phyloP scores from a whole-genome alignment of 768 basidiomycete species.

The Pisolithus albus region DNA sequence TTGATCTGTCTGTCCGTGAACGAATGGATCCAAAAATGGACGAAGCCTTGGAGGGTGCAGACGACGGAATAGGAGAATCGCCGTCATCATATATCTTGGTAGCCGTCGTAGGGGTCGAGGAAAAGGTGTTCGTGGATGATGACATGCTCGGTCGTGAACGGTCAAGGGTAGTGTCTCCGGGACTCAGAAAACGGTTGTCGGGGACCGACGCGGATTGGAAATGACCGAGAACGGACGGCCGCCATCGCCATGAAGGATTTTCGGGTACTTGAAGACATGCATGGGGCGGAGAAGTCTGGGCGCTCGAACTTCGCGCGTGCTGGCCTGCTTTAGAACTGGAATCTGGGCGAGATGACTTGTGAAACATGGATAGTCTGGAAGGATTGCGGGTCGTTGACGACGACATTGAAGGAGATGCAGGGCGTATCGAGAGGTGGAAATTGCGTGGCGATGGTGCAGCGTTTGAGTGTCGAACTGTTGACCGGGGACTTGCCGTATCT shows the following conservation, averaged over 20 bases:
- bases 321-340: slow-evolving; percentile 25
- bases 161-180: slow-evolving; percentile 35
- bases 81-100: slow-evolving; percentile 34
- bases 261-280: slow-evolving; percentile 2
- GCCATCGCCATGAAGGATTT: slow-evolving; percentile 41
- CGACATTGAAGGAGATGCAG: slow-evolving; percentile 34
- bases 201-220: slow-evolving; percentile 47
- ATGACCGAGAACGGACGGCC: slow-evolving; percentile 61
- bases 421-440: slow-evolving; percentile 36
- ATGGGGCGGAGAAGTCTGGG: slow-evolving; percentile 35
- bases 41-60: slow-evolving; percentile 26
- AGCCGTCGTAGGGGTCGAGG: slow-evolving; percentile 32
- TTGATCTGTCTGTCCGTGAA: slow-evolving; percentile 21
- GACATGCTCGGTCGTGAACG: slow-evolving; percentile 55
- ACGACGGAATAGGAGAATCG: slow-evolving; percentile 34
- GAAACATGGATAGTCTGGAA: slow-evolving; percentile 41
- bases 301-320: slow-evolving; percentile 46
- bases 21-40: slow-evolving; percentile 30
- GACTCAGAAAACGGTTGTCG: slow-evolving; percentile 32
- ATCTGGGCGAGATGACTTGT: slow-evolving; percentile 24
- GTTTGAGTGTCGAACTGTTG: slow-evolving; percentile 30
- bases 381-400: slow-evolving; percentile 29
- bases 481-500: slow-evolving; percentile 22
- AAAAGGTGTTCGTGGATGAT: slow-evolving; percentile 53
- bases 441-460: slow-evolving; percentile 36